Conservation (phyloP, 2,329 filamentous ascomycete genomes). For the Ophiocordyceps camponoti-leonardi region DNA sequence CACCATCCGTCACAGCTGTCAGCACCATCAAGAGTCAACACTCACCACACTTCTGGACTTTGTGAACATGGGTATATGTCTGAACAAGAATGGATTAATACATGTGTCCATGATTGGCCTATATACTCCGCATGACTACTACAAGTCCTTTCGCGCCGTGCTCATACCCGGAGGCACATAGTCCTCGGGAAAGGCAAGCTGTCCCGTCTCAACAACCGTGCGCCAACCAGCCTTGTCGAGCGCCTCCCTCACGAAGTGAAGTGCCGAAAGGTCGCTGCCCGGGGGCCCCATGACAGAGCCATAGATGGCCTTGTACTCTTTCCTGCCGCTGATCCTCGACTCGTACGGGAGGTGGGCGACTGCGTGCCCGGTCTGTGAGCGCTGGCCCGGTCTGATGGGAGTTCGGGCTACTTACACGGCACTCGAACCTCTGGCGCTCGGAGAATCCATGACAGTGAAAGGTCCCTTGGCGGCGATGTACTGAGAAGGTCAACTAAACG, state of each 20-base stretch:
- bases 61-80: too few species aligned
- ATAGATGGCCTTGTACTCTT: conserved; percentile 14
- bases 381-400: not conserved
- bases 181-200: conserved; percentile 11
- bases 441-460: conserved; percentile 13
- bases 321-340: conserved; percentile 10
- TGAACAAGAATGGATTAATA: too few species aligned
- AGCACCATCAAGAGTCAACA: too few species aligned
- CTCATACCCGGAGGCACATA: conserved; percentile 3
- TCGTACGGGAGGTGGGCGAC: conserved; percentile 14
- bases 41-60: too few species aligned
- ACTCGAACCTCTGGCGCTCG: conserved; percentile 14
- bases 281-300: conserved; percentile 12
- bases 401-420: conserved; percentile 14
- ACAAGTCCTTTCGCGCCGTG: not conserved
- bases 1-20: too few species aligned
- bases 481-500: conserved; percentile 5
- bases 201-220: conserved; percentile 11
- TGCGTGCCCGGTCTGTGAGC: conserved; percentile 1
- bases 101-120: too few species aligned
- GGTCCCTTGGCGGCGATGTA: conserved; percentile 8
- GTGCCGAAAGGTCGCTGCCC: conserved; percentile 10
- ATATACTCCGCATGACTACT: too few species aligned
- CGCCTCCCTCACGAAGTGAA: conserved; percentile 12
- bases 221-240: conserved; percentile 11